These are phyloP conservation scores for Dioscorea cayenensis DNA, from an alignment of 116 monocot species.

Conservation along the genomic window DNA sequence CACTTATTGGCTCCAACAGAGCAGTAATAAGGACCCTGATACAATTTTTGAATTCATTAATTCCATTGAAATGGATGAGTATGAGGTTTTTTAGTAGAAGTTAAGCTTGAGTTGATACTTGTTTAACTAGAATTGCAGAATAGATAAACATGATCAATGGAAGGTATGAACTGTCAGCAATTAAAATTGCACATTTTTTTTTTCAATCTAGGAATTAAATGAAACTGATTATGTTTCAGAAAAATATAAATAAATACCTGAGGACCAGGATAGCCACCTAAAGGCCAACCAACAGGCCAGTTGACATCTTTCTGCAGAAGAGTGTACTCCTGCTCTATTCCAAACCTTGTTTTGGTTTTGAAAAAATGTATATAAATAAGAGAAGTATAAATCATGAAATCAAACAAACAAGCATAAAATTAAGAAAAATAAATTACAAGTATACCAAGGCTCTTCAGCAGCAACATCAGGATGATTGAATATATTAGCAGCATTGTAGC, in stretches of 20 bases:
- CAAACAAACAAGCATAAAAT: neutral
- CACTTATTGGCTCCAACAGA: slow-evolving; percentile 71
- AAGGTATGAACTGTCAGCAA: too few relatives aligned
- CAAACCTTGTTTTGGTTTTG: slow-evolving; percentile 40
- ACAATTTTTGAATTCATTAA: neutral
- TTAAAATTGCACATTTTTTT: too few relatives aligned
- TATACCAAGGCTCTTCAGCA: slow-evolving; percentile 67
- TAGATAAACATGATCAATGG: too few relatives aligned
- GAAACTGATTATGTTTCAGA: too few relatives aligned
- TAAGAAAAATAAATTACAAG: neutral
- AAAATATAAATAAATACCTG: slow-evolving; percentile 30
- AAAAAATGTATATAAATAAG: neutral
- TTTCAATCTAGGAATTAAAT: too few relatives aligned
- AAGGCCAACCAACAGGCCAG: slow-evolving; percentile 94
- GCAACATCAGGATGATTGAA: slow-evolving; percentile 65
- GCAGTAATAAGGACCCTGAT: slow-evolving; percentile 89
- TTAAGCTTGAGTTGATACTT: too few relatives aligned
- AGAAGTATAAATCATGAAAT: neutral
- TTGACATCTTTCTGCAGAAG: slow-evolving; percentile 88
- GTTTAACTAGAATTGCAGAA: too few relatives aligned
- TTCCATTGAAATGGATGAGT: too few relatives aligned
- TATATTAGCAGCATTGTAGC: slow-evolving; percentile 68
- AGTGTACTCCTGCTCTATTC: slow-evolving; percentile 92
- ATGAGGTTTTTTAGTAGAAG: too few relatives aligned
- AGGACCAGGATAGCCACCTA: slow-evolving; percentile 87